phyloP scores from a whole-genome alignment of 2,329 filamentous ascomycete genomes.

The Elsinoe batatas region DNA sequence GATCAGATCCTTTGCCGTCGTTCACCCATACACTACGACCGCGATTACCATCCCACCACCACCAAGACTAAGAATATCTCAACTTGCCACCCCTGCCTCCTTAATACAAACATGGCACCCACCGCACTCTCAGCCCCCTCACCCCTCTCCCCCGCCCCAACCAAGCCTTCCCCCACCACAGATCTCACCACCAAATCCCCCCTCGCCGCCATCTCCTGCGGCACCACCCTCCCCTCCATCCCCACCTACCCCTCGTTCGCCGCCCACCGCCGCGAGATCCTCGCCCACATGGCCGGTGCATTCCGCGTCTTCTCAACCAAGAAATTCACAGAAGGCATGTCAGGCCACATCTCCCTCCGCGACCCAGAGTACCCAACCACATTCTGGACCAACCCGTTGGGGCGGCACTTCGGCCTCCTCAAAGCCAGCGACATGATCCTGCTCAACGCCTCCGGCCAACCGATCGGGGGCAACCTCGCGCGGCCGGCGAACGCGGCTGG shows the following conservation, averaged over 20 bases:
- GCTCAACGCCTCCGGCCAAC: conserved; percentile 52
- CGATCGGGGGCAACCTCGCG: conserved; percentile 52
- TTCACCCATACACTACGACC: too few relatives aligned
- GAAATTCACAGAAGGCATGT: conserved; percentile 59
- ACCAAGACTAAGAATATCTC: too few relatives aligned
- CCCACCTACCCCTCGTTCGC: conserved; percentile 45
- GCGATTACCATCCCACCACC: too few relatives aligned
- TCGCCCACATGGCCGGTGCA: conserved; percentile 55
- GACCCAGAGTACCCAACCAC: conserved; percentile 52
- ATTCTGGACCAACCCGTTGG: conserved; percentile 63
- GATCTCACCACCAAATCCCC: conserved; percentile 22
- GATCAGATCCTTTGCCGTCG: too few relatives aligned
- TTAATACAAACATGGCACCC: too few relatives aligned
- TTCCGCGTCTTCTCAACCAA: conserved; percentile 59
- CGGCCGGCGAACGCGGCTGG: conserved; percentile 57
- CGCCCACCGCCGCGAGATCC: conserved; percentile 52
- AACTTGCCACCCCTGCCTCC: too few relatives aligned
- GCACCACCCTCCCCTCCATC: conserved; percentile 42
- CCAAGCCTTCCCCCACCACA: conserved; percentile 16
- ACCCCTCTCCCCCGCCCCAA: conserved; percentile 6
- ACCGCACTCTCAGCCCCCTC: neutral
- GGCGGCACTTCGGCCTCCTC: conserved; percentile 54
- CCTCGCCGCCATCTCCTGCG: conserved; percentile 36
- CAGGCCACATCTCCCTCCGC: conserved; percentile 57
- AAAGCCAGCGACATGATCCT: conserved; percentile 58